Conservation (phyloP, 139 green algal species). For the Ostreobium quekettii region DNA sequence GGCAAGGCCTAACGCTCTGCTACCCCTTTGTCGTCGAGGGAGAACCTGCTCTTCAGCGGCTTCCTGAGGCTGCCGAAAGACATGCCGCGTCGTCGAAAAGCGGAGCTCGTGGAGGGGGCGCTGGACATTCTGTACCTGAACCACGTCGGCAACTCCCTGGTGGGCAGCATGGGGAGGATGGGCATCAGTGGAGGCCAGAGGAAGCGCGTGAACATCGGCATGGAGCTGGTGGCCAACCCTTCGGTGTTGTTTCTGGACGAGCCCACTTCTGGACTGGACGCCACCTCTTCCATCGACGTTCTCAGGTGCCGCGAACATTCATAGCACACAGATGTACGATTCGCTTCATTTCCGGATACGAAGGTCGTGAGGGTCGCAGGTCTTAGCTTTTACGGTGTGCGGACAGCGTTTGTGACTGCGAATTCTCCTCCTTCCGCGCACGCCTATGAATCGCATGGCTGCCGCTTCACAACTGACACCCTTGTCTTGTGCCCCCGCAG, state of each 20-base stretch:
- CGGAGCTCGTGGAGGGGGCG: slow-evolving; percentile 3
- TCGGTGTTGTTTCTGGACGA: slow-evolving; percentile 55
- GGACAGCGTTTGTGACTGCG: too few species aligned
- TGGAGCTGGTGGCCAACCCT: slow-evolving; percentile 68
- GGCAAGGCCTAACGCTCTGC: too few species aligned
- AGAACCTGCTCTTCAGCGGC: slow-evolving; percentile 40
- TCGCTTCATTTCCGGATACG: too few species aligned
- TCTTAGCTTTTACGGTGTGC: too few species aligned
- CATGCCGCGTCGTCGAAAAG: background rate
- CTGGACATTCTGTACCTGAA: slow-evolving; percentile 25
- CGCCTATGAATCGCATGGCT: too few species aligned
- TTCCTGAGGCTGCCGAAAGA: slow-evolving; percentile 27
- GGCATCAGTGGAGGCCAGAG: slow-evolving; percentile 56
- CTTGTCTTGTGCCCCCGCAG: too few species aligned
- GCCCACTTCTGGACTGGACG: slow-evolving; percentile 14
- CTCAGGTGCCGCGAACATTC: too few species aligned
- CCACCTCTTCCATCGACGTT: slow-evolving; percentile 8
- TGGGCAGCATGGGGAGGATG: slow-evolving; percentile 48
- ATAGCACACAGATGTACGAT: too few species aligned
- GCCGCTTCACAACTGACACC: too few species aligned
- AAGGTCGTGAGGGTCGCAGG: too few species aligned
- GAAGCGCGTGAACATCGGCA: slow-evolving; percentile 67
- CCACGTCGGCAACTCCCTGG: slow-evolving; percentile 32
- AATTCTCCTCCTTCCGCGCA: too few species aligned
- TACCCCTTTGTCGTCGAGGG: too few species aligned